A percentile compares a stretch with the other conserved stretches of the same genome.
These are phyloP conservation scores for Yarrowia keelungensis DNA, from an alignment of 805 yeast genomes.

Conservation along the genomic window DNA sequence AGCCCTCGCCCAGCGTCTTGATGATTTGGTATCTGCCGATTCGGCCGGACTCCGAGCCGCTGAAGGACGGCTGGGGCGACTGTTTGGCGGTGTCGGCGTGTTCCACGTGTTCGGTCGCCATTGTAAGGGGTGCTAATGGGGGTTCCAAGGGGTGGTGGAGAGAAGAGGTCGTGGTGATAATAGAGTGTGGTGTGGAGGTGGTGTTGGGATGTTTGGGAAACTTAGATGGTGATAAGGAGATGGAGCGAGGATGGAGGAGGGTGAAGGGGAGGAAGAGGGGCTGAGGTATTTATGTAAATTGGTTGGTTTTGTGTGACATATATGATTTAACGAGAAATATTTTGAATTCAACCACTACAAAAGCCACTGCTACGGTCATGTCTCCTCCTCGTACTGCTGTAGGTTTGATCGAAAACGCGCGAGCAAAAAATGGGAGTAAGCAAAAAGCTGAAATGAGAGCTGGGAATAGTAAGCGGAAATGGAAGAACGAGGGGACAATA, in stretches of 20 bases:
- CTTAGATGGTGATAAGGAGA: constrained; percentile 16
- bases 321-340: neutral
- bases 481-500: too few relatives aligned
- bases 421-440: constrained; percentile 9
- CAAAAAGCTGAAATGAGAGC: constrained; percentile 2
- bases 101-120: constrained; percentile 39
- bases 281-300: neutral
- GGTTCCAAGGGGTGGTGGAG: neutral
- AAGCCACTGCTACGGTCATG: too few relatives aligned
- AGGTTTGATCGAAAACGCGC: constrained; percentile 10
- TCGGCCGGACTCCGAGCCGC: constrained; percentile 48
- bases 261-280: neutral
- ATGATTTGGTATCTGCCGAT: constrained; percentile 94
- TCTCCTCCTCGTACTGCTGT: too few relatives aligned
- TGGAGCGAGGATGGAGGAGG: neutral
- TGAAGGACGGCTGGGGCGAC: constrained; percentile 43
- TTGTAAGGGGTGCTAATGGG: neutral
- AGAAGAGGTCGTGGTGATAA: constrained; percentile 12
- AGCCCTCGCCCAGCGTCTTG: constrained; percentile 93
- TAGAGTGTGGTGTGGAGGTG: constrained; percentile 33
- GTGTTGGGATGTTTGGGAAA: constrained; percentile 10
- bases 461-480: too few relatives aligned
- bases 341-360: too few relatives aligned
- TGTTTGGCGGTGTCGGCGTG: constrained; percentile 33
- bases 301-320: neutral